Base-by-base conservation (phyloP, 176 grass and related monocot species). In the Oryza coarctata region DNA sequence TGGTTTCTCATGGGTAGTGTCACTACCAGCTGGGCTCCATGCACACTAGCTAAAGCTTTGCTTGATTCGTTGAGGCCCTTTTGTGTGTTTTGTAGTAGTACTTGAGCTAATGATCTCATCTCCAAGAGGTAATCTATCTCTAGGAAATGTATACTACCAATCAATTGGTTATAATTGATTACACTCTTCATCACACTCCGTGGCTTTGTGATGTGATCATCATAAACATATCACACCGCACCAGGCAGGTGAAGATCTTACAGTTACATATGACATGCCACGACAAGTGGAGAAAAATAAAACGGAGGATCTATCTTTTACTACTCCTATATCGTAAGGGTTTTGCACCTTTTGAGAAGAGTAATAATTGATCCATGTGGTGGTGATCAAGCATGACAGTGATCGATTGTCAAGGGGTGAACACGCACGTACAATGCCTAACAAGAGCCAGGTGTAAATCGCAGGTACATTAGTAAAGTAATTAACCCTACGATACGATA, bases 311-410 rank as follows among this genome's bases (percentile, higher is more conserved):
- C 18, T 55, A n/a, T 55, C 20, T 55, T 49, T 49, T 49, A 49
- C 45, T 45, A 27, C 33, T 31, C 75, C 28, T 55, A 55, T n/a
- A 58, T 57, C 80, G 83, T 68, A 29, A 20, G 17, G 15, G 81
- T 40, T 40, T 36, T 80, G 77, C 90, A 79, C 14, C 88, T 90
- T 95, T 95, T 90, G 84, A 87, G 60, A 74, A 81, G 76, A 69
- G 80, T 34, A 50, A 70, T 60, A 57, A 9, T 55, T 60, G 22
- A 68, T 71, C 39, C 70, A 25, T 34, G 79, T 78, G 87, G 90
- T 84, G 90, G 90, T 84, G 90, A 95, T 88, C 90, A 90, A 47
- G 23, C 84, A 79, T 20, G 3, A 68, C 39, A 70, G 82, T 73
- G 76, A 80, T 80, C 23, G 61, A 15, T 15, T 47, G 36, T 27